These are phyloP conservation scores for Beauveria caledonica DNA, from an alignment of 2,329 filamentous ascomycete species.

Conservation along the genomic window DNA sequence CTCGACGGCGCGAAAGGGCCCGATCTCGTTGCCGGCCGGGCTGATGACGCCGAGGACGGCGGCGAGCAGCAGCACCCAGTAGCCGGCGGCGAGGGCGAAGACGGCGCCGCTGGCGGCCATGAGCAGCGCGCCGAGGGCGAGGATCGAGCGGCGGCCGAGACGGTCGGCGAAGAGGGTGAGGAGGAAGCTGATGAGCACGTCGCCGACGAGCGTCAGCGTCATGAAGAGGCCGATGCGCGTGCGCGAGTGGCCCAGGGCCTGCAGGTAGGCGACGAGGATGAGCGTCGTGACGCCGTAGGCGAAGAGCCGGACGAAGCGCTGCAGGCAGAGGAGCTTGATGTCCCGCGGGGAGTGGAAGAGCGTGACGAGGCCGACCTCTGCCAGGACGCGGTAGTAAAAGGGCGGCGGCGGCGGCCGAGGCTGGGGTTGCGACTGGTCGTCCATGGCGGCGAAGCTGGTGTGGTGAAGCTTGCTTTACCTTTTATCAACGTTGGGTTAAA, in stretches of 20 bases:
- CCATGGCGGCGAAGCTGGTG: not conserved
- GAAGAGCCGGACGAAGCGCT: slow-evolving; percentile 54
- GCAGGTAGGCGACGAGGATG: slow-evolving; percentile 49
- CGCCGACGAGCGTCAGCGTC: slow-evolving; percentile 54
- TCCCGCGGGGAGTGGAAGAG: slow-evolving; percentile 27
- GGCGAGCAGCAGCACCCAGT: slow-evolving; percentile 49
- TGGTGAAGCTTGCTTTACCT: too few relatives aligned
- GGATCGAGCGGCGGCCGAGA: slow-evolving; percentile 44
- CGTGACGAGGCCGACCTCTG: slow-evolving; percentile 1
- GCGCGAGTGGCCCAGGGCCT: slow-evolving; percentile 40
- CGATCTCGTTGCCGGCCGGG: slow-evolving; percentile 55
- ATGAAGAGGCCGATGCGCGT: slow-evolving; percentile 54
- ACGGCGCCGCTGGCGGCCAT: slow-evolving; percentile 48
- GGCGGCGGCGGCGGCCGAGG: not conserved
- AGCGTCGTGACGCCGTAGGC: slow-evolving; percentile 54
- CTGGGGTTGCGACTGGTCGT: not conserved
- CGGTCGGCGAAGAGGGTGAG: slow-evolving; percentile 52
- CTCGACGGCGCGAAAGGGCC: slow-evolving; percentile 54
- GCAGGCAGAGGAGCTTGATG: slow-evolving; percentile 48
- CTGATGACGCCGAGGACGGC: slow-evolving; percentile 55
- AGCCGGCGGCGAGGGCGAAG: slow-evolving; percentile 45
- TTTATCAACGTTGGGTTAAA: not conserved
- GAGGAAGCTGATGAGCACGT: slow-evolving; percentile 49
- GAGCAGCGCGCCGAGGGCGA: slow-evolving; percentile 44
- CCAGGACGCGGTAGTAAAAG: not conserved